Percentiles rank a stretch among this genome's conserved stretches.
These are phyloP conservation scores for Aspergillus persii DNA, from an alignment of 2,329 filamentous ascomycete species.

Conservation along the genomic window DNA sequence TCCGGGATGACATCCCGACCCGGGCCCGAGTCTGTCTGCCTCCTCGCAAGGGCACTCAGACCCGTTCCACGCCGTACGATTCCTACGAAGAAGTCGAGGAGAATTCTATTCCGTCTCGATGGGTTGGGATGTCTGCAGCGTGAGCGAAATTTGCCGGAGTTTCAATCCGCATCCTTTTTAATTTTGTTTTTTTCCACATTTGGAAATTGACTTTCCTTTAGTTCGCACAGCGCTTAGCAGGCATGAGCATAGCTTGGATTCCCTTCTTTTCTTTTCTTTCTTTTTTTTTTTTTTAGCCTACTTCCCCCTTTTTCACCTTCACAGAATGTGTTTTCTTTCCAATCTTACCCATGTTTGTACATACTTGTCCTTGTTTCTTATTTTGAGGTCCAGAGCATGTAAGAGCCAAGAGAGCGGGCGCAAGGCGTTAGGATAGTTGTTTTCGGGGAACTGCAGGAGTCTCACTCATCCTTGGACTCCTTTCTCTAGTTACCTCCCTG, in stretches of 20 bases:
- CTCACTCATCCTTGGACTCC: too few relatives aligned
- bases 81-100: constrained; percentile 20
- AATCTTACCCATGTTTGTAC: not conserved
- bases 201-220: not conserved
- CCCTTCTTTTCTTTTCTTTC: not conserved
- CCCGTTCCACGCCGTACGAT: constrained; percentile 12
- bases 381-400: not conserved
- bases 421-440: not conserved
- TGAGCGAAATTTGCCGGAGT: constrained; percentile 1
- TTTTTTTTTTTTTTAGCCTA: constrained; percentile 3
- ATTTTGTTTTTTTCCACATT: constrained; percentile 2
- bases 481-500: too few relatives aligned
- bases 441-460: not conserved
- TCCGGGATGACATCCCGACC: constrained; percentile 55
- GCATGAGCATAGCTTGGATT: not conserved
- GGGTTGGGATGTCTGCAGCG: constrained; percentile 28
- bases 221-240: constrained; percentile 9
- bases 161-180: not conserved
- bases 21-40: constrained; percentile 61
- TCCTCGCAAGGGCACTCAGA: constrained; percentile 44
- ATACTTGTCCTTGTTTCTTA: not conserved
- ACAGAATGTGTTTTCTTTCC: not conserved
- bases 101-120: constrained; percentile 26
- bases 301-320: too few relatives aligned
- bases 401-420: not conserved